phyloP scores from a whole-genome alignment of 805 yeast genomes.

The Candida pseudofarinosa region DNA sequence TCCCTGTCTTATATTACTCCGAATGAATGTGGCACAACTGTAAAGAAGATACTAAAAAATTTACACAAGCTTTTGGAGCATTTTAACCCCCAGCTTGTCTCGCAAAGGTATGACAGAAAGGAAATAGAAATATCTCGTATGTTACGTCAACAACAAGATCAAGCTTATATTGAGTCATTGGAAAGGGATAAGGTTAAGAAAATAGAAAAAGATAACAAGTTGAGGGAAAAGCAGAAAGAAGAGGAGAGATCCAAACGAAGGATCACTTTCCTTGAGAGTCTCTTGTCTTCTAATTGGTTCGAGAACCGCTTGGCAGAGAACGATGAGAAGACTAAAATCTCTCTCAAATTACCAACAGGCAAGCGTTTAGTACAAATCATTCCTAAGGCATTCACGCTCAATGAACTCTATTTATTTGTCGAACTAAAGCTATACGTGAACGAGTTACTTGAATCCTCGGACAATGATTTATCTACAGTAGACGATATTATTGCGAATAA shows the following conservation, averaged over 20 bases:
- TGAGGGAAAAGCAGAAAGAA: constrained; percentile 4
- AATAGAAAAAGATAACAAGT: constrained; percentile 32
- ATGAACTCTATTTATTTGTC: constrained; percentile 49
- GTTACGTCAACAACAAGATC: constrained; percentile 40
- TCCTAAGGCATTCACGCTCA: constrained; percentile 30
- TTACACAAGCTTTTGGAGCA: constrained; percentile 21
- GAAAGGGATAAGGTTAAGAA: constrained; percentile 53
- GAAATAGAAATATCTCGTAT: constrained; percentile 38
- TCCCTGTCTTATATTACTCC: constrained; percentile 12
- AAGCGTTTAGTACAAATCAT: constrained; percentile 45
- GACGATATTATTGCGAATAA: constrained; percentile 10
- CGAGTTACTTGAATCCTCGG: constrained; percentile 1
- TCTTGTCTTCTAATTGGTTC: constrained; percentile 12
- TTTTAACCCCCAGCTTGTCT: constrained; percentile 36
- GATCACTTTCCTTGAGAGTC: constrained; percentile 15
- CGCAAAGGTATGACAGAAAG: constrained; percentile 34
- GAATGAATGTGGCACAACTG: constrained; percentile 16
- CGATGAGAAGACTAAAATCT: constrained; percentile 31
- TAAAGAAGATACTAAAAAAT: constrained; percentile 22
- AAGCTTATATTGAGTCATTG: constrained; percentile 37
- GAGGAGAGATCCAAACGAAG: constrained; percentile 9
- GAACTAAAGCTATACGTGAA: constrained; percentile 33
- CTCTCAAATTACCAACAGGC: constrained; percentile 55
- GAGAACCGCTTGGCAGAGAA: constrained; percentile 7
- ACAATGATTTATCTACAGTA: constrained; percentile 11